These are phyloP conservation scores for Epichloe baconii DNA, from an alignment of 2,329 filamentous ascomycete genomes.

Conservation along the genomic window DNA sequence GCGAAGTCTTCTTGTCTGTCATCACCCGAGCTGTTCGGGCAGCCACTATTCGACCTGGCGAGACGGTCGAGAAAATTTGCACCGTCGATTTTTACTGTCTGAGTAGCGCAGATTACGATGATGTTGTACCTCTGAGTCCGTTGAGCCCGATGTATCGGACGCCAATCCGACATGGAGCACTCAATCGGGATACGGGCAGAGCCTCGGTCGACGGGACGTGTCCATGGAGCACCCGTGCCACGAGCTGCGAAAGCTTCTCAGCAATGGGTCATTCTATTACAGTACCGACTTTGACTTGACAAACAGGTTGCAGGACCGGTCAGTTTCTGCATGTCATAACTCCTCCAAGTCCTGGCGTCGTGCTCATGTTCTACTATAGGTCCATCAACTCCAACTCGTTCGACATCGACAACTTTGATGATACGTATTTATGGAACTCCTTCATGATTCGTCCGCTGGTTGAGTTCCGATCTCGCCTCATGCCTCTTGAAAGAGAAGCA, in stretches of 20 bases:
- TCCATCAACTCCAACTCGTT: conserved; percentile 66
- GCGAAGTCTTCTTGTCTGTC: conserved; percentile 83
- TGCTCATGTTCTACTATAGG: conserved; percentile 26
- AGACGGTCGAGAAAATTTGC: conserved; percentile 78
- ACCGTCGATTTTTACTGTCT: conserved; percentile 88
- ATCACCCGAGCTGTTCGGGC: conserved; percentile 69
- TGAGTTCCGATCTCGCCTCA: conserved; percentile 72
- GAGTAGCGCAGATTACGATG: conserved; percentile 75
- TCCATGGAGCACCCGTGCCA: conserved; percentile 77
- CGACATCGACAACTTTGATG: conserved; percentile 84
- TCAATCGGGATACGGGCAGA: conserved; percentile 22
- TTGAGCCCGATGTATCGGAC: conserved; percentile 37
- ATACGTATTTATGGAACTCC: conserved; percentile 92
- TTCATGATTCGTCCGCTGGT: conserved; percentile 95
- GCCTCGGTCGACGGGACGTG: conserved; percentile 52
- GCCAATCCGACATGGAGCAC: conserved; percentile 34
- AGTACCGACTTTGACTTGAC: conserved; percentile 97
- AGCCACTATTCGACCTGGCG: conserved; percentile 71
- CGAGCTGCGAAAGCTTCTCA: conserved; percentile 80
- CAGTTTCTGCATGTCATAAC: conserved; percentile 4
- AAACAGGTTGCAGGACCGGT: conserved; percentile 82
- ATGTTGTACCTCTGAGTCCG: conserved; percentile 45
- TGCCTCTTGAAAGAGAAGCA: conserved; percentile 58
- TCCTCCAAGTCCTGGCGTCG: background rate
- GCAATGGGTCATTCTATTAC: conserved; percentile 94